Evolutionary conservation across 2,329 filamentous ascomycete species (phyloP).

Genomic region (Trichoderma asperellum): DNA sequence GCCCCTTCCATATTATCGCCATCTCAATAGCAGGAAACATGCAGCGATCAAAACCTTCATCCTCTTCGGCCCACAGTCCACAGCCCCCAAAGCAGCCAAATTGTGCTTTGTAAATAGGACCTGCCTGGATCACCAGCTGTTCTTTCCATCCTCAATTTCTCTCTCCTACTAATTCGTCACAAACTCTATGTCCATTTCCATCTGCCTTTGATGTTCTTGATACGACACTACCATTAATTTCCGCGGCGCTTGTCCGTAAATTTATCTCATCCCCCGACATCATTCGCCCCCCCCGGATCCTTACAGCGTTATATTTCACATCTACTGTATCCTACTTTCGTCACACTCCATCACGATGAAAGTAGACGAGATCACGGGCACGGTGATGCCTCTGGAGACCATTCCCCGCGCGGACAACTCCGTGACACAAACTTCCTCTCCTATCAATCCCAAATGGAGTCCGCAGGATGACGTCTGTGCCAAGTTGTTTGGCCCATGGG

Average conservation of each 20-base stretch:
- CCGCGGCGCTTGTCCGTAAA: constrained; percentile 5
- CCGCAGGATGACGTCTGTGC: constrained; percentile 21
- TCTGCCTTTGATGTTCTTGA: neutral
- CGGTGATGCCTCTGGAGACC: neutral
- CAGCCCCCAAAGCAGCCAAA: neutral
- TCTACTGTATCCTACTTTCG: constrained; percentile 1
- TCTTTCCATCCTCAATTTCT: neutral
- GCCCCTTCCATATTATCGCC: constrained; percentile 7
- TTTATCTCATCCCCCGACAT: constrained; percentile 5
- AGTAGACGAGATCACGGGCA: constrained; percentile 1
- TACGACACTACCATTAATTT: neutral
- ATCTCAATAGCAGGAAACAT: neutral
- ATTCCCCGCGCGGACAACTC: neutral
- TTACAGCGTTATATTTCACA: constrained; percentile 25
- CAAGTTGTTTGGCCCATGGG: constrained; percentile 28
- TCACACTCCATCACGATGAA: constrained; percentile 15
- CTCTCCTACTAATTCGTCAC: neutral
- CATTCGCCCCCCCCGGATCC: constrained; percentile 11
- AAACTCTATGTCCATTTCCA: neutral
- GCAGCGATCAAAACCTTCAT: neutral
- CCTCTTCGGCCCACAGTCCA: neutral
- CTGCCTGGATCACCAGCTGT: neutral
- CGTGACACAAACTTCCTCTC: neutral
- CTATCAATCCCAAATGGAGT: constrained; percentile 19
- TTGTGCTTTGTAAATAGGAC: constrained; percentile 9